A percentile compares a stretch with the other conserved stretches of the same genome.
phyloP scores from a whole-genome alignment of 371 early-diverging fungal genomes.

The Saksenaea vasiformis region DNA sequence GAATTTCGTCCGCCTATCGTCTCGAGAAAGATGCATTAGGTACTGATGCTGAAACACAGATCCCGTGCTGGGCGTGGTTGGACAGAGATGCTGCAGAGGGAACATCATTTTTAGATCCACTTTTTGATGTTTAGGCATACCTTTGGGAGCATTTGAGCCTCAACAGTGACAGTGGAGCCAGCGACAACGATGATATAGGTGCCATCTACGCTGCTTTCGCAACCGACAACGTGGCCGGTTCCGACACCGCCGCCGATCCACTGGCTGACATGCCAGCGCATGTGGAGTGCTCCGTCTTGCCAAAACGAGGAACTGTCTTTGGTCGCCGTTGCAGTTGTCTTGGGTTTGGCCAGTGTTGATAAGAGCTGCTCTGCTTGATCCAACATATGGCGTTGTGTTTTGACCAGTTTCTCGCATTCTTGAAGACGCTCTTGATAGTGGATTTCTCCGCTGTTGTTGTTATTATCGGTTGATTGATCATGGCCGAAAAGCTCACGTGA shows the following conservation, averaged over 20 bases:
- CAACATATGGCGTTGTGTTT: constrained; percentile 18
- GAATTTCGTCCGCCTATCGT: constrained; percentile 12
- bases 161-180: constrained; percentile 18
- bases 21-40: constrained; percentile 14
- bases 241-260: constrained; percentile 24
- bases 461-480: not conserved
- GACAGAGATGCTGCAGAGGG: constrained; percentile 1
- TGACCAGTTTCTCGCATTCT: constrained; percentile 15
- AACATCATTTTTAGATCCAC: too few relatives aligned
- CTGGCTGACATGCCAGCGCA: constrained; percentile 23
- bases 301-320: not conserved
- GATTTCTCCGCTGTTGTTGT: not conserved
- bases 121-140: constrained; percentile 7
- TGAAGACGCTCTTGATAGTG: constrained; percentile 10
- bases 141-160: constrained; percentile 17
- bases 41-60: constrained; percentile 23
- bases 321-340: constrained; percentile 3
- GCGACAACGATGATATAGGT: constrained; percentile 17
- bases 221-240: constrained; percentile 18
- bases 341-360: not conserved
- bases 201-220: constrained; percentile 16
- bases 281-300: constrained; percentile 11
- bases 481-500: constrained; percentile 13
- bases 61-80: not conserved
- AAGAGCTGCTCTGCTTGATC: constrained; percentile 16